Evolutionary conservation across 352 stramenopile genomes (phyloP), one percentile per base, ranked within the genome.

Genomic region (Phytophthora ohioensis): DNA sequence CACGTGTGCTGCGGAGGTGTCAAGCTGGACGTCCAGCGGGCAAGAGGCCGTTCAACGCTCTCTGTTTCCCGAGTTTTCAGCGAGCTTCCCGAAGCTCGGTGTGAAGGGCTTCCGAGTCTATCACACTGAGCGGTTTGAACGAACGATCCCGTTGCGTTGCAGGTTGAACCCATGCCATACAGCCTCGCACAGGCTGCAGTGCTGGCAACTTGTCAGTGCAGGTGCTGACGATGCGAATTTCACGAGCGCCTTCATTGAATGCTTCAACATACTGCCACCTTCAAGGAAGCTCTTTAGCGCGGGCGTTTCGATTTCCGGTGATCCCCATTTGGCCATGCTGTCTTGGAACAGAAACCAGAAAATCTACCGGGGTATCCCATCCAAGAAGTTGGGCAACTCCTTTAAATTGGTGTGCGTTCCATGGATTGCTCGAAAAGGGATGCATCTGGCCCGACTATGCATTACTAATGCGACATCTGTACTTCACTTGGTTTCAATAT

Each of bases 401-500:
- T 11, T 12, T 43, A 13, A 55, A 41, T 9, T 41, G 30, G 48
- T 55, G 48, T 55, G 31, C 5, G 12, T 7, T 5, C 48, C 54
- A 61, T 13, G 27, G 35, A 56, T 64, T 56, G 57, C 57, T 49
- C 2, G 34, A 64, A 56, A 47, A 57, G 56, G 42, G 56, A 12
- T 38, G 32, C 9, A 43, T 17, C 11, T 65, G 34, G 6, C 46
- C 46, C n/a, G 45, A 6, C 36, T 56, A 6, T 42, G 46, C 59
- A 57, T 66, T 60, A 54, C 59, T 46, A 41, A 27, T 9, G 60
- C 60, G 60, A 68, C 46, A 65, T 46, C 38, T 21, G 41, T 15
- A 53, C 51, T 11, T 65, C 13, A 52, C 36, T 65, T 52, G 45
- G 6, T 48, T 55, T 60, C 39, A 59, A 34, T 62, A 68, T 45